Evolutionary conservation across 2,329 filamentous ascomycete species (phyloP), one percentile per base, ranked within the genome.

Genomic region (Coniochaeta sp.): DNA sequence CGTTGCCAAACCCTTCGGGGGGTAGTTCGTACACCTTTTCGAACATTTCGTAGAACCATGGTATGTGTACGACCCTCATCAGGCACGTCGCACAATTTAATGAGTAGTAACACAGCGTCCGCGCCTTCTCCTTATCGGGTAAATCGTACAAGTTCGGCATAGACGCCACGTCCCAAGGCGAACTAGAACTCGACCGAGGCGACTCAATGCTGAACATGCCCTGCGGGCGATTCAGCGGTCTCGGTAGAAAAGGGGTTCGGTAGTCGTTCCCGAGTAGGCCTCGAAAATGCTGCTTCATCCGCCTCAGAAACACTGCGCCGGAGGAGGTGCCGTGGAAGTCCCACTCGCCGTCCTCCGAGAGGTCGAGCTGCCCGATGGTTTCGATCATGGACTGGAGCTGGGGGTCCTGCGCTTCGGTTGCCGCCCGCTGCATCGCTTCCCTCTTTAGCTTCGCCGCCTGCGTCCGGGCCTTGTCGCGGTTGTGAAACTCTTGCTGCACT

Each of bases 281-380:
- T 40, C 89, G 87, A 58, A 96, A 89, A 62, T 96, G 87, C 62
- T 95, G 88, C 61, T 90, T 86, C 79, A 99, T 86, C 51, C 89
- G 84, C 57, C 83, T 82, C 59, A 96, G 78, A 66, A 96, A 97
- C 56, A 92, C 89, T 38, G 91, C 80, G 2, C 92, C 91, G 0
- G 94, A 97, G 0, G 92, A 96, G 57, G 89, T 87, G 46, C 94
- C 94, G 63, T 95, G 90, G 62, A 96, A 99, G 67, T 97, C 91
- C 84, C 90, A 95, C 60, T 94, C 84, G 38, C 92, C 92, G 60
- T 85, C 83, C 59, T 97, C 92, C 60, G 95, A 91, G 31, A 97
- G 77, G 62, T 97, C 91, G n/a, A 99, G 77, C 64, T 91, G 88
- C 31, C 92, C 94, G 3, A 92, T 90, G 38, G 89, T 89, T 64